A percentile compares a stretch with the other conserved stretches of the same genome.
phyloP scores from a whole-genome alignment of 2,329 filamentous ascomycete species.

The Exserohilum rostratum region DNA sequence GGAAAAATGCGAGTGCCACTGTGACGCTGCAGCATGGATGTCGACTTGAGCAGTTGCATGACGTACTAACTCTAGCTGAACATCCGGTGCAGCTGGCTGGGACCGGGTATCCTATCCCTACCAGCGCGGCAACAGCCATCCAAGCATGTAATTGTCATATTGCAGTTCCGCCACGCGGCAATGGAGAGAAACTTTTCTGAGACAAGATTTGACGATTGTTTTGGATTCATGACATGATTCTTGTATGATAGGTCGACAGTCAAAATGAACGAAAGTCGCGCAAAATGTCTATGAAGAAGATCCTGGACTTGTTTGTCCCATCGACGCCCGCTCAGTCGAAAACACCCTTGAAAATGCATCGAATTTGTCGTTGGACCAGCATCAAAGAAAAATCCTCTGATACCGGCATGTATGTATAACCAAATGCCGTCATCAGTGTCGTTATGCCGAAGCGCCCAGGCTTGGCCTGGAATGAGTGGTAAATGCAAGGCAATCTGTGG shows the following conservation, averaged over 20 bases:
- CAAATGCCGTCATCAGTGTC: conserved; percentile 22
- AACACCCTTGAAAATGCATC: conserved; percentile 24
- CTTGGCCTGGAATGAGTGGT: conserved; percentile 6
- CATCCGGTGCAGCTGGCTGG: not conserved
- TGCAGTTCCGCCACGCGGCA: not conserved
- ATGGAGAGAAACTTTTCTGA: not conserved
- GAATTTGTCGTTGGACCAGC: conserved; percentile 6
- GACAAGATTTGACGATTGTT: not conserved
- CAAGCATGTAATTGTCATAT: not conserved
- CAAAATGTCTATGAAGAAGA: conserved; percentile 6
- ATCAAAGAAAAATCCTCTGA: conserved; percentile 3
- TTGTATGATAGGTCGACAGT: conserved; percentile 12
- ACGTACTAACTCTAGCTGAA: not conserved
- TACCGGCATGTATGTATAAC: conserved; percentile 3
- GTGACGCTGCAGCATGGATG: not conserved
- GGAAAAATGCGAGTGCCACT: not conserved
- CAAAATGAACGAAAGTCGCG: conserved; percentile 5
- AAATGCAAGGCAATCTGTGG: conserved; percentile 15
- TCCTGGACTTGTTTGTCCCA: conserved; percentile 7
- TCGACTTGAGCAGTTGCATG: not conserved
- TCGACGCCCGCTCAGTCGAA: conserved; percentile 14
- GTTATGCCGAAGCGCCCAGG: conserved; percentile 16
- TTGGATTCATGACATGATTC: conserved; percentile 6
- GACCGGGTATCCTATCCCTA: not conserved
- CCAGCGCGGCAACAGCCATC: not conserved